Evolutionary conservation across 2,329 filamentous ascomycete species (phyloP), one percentile per base, ranked within the genome.

Genomic region (Cladorrhinum sp.): DNA sequence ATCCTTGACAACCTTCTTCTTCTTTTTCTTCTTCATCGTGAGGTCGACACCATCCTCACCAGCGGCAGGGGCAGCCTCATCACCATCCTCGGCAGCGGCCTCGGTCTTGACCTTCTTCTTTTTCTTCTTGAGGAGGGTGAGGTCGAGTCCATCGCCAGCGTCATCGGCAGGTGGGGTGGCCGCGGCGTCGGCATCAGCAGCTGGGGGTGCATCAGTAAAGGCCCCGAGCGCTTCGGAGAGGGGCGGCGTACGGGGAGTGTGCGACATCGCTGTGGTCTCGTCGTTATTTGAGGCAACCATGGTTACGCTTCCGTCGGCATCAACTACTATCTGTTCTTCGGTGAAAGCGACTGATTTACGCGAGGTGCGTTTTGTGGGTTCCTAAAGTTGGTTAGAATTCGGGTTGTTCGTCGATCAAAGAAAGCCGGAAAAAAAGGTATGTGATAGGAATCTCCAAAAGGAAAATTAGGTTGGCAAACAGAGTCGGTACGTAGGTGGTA

Each of bases 321-420:
- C 91, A 75, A 97, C 93, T 71, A 96, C 87, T 67, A 90, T 85
- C 70, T 91, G 85, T 72, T 91, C 91, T 77, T 95, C 90, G 74
- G 89, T 93, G 77, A 98, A 98, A 66, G 92, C 88, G 72, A 98
- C 93, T 51, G 92, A 96, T 80, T 98, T 96, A 79, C 93, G 90
- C 72, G 89, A 69, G 32, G 66, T 49, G 41, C 68, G 63, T 60
- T 59, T 64, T 49, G 68, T 52, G 64, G 68, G 67, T 70, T 70
- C 64, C 70, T 68, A 63, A 53, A 56, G 67, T 25, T 36, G n/a
- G 22, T 55, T 54, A 27, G 49, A 58, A 62, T 62, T 58, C 56
- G 48, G 50, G 25, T 53, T 16, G 49, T 50, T 16, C 32, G n/a
- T 8, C 10, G 22, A 45, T 4, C 57, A n/a, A 55, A 65, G 18